phyloP scores from a whole-genome alignment of 1,284 basidiomycete genomes.

The Takashimella koratensis region DNA sequence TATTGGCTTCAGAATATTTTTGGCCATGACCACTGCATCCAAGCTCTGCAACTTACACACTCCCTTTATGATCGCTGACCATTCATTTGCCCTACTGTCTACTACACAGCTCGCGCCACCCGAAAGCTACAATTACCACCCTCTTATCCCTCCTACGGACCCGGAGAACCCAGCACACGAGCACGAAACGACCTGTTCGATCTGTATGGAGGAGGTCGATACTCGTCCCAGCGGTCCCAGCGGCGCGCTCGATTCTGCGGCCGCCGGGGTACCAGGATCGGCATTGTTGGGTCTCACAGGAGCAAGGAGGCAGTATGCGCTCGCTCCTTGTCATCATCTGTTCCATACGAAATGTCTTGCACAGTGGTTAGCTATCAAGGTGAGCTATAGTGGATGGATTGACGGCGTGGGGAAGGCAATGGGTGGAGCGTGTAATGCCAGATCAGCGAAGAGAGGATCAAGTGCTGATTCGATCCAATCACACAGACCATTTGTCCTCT shows the following conservation, averaged over 20 bases:
- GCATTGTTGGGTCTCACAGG: constrained; percentile 38
- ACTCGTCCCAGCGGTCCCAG: constrained; percentile 52
- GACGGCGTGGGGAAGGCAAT: not conserved
- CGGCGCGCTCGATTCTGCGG: no score
- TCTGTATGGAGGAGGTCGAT: constrained; percentile 82
- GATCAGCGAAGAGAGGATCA: not conserved
- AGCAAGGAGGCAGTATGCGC: constrained; percentile 66
- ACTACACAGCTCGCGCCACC: constrained; percentile 57
- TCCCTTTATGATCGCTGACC: no score
- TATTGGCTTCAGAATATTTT: constrained; percentile 1
- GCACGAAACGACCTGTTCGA: constrained; percentile 75
- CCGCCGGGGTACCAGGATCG: constrained; percentile 34
- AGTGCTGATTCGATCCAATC: constrained; percentile 6
- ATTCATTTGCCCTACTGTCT: no score
- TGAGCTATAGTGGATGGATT: constrained; percentile 36
- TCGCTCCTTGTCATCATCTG: constrained; percentile 83
- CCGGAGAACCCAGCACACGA: constrained; percentile 62
- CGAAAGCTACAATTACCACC: constrained; percentile 78
- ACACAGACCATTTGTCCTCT: constrained; percentile 90
- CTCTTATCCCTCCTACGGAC: constrained; percentile 65
- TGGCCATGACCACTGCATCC: constrained; percentile 1
- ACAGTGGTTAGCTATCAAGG: constrained; percentile 86
- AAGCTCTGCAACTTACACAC: no score
- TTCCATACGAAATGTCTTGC: constrained; percentile 82
- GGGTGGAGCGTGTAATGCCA: not conserved